These are phyloP conservation scores for Chimonanthus praecox DNA, from an alignment of 164 flowering plant species.

Conservation along the genomic window DNA sequence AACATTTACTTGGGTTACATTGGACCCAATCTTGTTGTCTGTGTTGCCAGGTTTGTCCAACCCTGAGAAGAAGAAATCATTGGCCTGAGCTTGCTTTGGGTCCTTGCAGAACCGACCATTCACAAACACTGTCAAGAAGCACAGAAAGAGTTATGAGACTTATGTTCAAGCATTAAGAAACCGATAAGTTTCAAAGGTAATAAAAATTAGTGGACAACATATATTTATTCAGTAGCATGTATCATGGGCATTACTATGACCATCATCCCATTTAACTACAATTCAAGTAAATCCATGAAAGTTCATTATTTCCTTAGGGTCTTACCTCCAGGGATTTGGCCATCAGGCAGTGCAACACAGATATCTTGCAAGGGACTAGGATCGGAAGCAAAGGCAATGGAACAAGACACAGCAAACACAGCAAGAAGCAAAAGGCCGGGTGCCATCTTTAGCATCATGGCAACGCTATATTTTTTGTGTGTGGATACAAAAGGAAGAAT, in stretches of 20 bases:
- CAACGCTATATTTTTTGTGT: too few relatives aligned
- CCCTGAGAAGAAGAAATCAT: conserved; percentile 13
- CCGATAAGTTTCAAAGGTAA: too few relatives aligned
- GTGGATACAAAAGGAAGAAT: too few relatives aligned
- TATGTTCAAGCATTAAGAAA: too few relatives aligned
- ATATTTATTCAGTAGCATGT: too few relatives aligned
- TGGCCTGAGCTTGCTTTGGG: conserved; percentile 6
- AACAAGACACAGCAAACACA: neutral
- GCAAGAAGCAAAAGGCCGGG: neutral
- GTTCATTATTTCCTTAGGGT: too few relatives aligned
- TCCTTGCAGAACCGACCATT: conserved; percentile 19
- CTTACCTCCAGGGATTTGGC: too few relatives aligned
- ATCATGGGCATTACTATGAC: too few relatives aligned
- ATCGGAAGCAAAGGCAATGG: conserved; percentile 3
- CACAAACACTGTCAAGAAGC: conserved; percentile 2
- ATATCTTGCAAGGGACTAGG: conserved; percentile 10
- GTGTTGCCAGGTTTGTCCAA: conserved; percentile 15
- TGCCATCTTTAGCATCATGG: neutral
- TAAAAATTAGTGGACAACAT: too few relatives aligned
- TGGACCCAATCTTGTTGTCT: conserved; percentile 6
- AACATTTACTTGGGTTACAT: conserved; percentile 12
- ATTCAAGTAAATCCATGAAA: too few relatives aligned
- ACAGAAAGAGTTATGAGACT: too few relatives aligned
- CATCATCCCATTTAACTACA: too few relatives aligned
- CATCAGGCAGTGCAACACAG: conserved; percentile 2